A percentile compares a stretch with the other conserved stretches of the same genome.
Conservation (phyloP, 805 yeast species). For the Yarrowia yakushimensis region DNA sequence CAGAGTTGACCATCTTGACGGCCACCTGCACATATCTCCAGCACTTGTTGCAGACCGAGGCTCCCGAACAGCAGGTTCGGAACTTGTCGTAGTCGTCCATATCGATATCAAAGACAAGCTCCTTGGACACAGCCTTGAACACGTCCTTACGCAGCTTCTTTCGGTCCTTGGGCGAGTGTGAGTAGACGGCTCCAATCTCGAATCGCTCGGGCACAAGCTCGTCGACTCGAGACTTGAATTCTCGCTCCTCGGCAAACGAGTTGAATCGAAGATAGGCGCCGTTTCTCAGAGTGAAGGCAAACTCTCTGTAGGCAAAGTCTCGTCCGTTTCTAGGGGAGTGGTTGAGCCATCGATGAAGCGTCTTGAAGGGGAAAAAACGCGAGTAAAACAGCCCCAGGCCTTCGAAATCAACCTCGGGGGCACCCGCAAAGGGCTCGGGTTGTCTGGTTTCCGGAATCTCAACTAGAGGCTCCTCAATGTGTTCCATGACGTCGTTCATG, state of each 20-base stretch:
- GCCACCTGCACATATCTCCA: slow-evolving; percentile 92
- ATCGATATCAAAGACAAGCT: slow-evolving; percentile 94
- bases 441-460: neutral
- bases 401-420: slow-evolving; percentile 6
- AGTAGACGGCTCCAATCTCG: slow-evolving; percentile 90
- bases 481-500: slow-evolving; percentile 9
- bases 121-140: slow-evolving; percentile 79
- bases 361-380: slow-evolving; percentile 64
- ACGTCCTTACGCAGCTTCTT: slow-evolving; percentile 65
- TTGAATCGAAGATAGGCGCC: slow-evolving; percentile 91
- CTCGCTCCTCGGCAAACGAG: slow-evolving; percentile 62
- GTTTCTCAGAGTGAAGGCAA: slow-evolving; percentile 83
- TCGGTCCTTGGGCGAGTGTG: slow-evolving; percentile 81
- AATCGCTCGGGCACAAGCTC: slow-evolving; percentile 81
- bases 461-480: neutral
- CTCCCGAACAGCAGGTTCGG: slow-evolving; percentile 88
- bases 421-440: neutral
- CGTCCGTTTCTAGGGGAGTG: slow-evolving; percentile 73
- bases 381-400: slow-evolving; percentile 33
- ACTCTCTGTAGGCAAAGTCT: slow-evolving; percentile 85
- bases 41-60: slow-evolving; percentile 80
- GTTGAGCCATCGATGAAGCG: slow-evolving; percentile 82
- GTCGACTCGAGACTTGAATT: slow-evolving; percentile 73
- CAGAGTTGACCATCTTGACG: slow-evolving; percentile 63
- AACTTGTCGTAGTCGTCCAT: slow-evolving; percentile 93